Evolutionary conservation across 768 basidiomycete species (phyloP).

Genomic region (Phallus indusiatus): DNA sequence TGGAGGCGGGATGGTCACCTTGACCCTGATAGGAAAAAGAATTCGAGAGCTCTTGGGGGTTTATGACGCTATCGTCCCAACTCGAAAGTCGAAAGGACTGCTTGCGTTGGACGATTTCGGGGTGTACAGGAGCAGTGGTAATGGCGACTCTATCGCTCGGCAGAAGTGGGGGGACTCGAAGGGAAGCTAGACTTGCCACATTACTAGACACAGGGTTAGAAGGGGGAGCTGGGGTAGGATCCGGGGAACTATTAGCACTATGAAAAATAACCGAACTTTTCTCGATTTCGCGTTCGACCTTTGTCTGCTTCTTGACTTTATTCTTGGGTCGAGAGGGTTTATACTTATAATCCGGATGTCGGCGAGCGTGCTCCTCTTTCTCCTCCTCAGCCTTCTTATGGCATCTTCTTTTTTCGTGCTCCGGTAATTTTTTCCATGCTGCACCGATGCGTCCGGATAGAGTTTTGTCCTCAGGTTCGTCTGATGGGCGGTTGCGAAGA

Average conservation of each 20-base stretch:
- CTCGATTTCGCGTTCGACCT: neutral
- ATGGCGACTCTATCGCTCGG: neutral
- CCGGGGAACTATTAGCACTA: neutral
- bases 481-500: constrained; percentile 22
- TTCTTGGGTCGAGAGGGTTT: neutral
- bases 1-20: neutral
- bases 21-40: neutral
- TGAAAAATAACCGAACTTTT: neutral
- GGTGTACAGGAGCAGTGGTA: neutral
- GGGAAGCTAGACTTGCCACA: neutral
- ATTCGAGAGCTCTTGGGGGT: neutral
- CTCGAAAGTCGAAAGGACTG: neutral
- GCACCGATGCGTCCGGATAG: constrained; percentile 24
- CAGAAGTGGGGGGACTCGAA: too few species aligned
- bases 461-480: constrained; percentile 25
- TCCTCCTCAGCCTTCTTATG: neutral
- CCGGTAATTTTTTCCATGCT: constrained; percentile 26
- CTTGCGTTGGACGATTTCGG: neutral
- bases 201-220: neutral
- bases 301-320: neutral
- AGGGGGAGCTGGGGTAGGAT: neutral
- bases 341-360: constrained; percentile 8
- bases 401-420: constrained; percentile 7
- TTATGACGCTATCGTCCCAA: constrained; percentile 2
- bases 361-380: neutral